Percentiles rank a stretch among this genome's conserved stretches.
Evolutionary conservation across 768 basidiomycete species (phyloP).

Genomic region (Dacryopinax primogenitus): DNA sequence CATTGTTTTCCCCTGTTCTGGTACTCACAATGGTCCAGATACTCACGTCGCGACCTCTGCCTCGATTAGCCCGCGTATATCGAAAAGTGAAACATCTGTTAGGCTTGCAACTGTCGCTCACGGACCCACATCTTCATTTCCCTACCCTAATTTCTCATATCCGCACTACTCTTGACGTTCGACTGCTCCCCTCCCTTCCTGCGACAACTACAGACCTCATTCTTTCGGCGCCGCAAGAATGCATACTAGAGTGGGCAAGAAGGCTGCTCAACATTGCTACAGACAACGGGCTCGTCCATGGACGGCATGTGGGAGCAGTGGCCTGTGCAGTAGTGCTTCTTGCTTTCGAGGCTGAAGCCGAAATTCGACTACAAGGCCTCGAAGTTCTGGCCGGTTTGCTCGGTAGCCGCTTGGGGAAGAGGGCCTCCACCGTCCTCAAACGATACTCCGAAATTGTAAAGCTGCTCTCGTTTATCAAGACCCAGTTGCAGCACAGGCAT

Average conservation of each 20-base stretch:
- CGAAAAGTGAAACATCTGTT: neutral
- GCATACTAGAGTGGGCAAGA: neutral
- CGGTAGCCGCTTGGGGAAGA: neutral
- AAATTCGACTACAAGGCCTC: neutral
- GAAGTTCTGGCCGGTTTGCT: neutral
- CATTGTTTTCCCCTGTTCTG: neutral
- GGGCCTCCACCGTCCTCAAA: neutral
- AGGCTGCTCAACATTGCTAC: neutral
- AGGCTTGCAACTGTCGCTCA: neutral
- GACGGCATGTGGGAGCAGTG: neutral
- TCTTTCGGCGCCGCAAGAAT: neutral
- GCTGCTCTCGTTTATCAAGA: neutral
- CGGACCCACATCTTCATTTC: neutral
- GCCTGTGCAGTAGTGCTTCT: neutral
- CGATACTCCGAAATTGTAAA: neutral
- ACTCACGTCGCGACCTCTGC: neutral
- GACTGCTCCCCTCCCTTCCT: neutral
- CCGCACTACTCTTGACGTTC: neutral
- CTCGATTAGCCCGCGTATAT: neutral
- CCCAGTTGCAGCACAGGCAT: neutral
- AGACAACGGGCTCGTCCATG: neutral
- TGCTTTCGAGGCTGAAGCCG: neutral
- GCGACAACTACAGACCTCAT: neutral
- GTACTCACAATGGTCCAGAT: neutral
- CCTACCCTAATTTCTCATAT: neutral